These are phyloP conservation scores for Knoxdaviesia capensis DNA, from an alignment of 2,329 filamentous ascomycete species.

Conservation along the genomic window DNA sequence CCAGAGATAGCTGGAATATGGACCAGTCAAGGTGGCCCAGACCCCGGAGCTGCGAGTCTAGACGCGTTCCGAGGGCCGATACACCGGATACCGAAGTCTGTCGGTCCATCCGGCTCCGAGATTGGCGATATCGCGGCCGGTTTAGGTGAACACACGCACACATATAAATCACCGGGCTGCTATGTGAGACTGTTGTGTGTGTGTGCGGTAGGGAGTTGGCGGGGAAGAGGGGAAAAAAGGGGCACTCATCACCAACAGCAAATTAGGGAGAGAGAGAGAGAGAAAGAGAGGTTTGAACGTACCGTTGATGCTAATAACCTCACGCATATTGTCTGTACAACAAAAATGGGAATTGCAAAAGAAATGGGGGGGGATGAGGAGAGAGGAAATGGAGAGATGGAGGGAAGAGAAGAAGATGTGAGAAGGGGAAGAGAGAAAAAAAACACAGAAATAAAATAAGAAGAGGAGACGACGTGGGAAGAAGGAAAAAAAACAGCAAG, in stretches of 20 bases:
- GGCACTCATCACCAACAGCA: neutral
- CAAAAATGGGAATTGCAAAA: neutral
- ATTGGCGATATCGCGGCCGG: too few relatives aligned
- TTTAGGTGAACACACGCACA: too few relatives aligned
- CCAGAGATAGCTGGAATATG: too few relatives aligned
- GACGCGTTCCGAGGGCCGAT: too few relatives aligned
- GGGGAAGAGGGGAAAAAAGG: neutral
- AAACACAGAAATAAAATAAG: neutral
- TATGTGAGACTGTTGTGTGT: too few relatives aligned
- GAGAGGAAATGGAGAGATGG: conserved; percentile 1
- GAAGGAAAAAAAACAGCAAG: conserved; percentile 10
- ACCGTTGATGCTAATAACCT: conserved; percentile 99
- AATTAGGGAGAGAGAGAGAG: conserved; percentile 6
- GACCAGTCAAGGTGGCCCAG: too few relatives aligned
- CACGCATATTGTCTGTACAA: conserved; percentile 60
- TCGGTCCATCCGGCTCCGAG: too few relatives aligned
- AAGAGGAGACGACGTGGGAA: conserved; percentile 8
- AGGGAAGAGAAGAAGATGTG: neutral
- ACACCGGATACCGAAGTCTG: too few relatives aligned
- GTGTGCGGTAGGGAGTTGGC: too few relatives aligned
- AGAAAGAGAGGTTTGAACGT: conserved; percentile 21
- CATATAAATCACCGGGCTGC: too few relatives aligned
- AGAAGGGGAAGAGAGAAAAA: conserved; percentile 2
- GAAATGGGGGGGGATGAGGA: neutral
- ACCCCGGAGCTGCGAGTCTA: too few relatives aligned